These are phyloP conservation scores for Phascolomyces articulosus DNA, from an alignment of 371 early-diverging fungal species.

Conservation along the genomic window DNA sequence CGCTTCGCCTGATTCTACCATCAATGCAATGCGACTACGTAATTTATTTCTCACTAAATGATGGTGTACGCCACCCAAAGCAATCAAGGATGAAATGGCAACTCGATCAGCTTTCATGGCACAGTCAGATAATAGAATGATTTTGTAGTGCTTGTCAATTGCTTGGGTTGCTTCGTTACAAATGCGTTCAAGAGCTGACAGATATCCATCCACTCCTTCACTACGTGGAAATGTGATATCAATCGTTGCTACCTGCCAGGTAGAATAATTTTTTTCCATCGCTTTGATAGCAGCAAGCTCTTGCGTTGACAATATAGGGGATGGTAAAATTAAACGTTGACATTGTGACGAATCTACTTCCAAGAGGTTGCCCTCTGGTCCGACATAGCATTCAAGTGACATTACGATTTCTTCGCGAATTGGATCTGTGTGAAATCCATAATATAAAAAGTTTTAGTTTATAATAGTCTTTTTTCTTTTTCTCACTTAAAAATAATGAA, in stretches of 20 bases:
- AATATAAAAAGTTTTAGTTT: too few species aligned
- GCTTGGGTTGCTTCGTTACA: constrained; percentile 81
- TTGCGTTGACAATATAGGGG: constrained; percentile 84
- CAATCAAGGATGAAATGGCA: constrained; percentile 85
- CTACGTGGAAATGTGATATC: constrained; percentile 83
- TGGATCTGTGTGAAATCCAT: constrained; percentile 64
- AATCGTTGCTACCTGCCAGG: constrained; percentile 83
- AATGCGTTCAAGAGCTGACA: constrained; percentile 78
- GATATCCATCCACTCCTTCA: constrained; percentile 81
- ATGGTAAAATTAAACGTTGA: constrained; percentile 76
- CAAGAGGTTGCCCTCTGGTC: constrained; percentile 93
- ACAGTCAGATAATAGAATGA: constrained; percentile 87
- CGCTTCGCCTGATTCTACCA: constrained; percentile 94
- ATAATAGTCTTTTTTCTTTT: too few species aligned
- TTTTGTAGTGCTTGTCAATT: constrained; percentile 81
- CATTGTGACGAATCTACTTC: constrained; percentile 82
- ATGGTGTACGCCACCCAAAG: constrained; percentile 96
- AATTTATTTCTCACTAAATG: constrained; percentile 86
- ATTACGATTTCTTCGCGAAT: constrained; percentile 98
- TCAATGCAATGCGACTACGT: constrained; percentile 86
- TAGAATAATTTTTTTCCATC: constrained; percentile 61
- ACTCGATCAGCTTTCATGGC: constrained; percentile 71
- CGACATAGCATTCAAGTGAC: constrained; percentile 93
- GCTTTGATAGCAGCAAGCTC: constrained; percentile 81
- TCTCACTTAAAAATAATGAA: too few species aligned